phyloP scores from a whole-genome alignment of 2,329 filamentous ascomycete species.

The Corynespora cassiicola region DNA sequence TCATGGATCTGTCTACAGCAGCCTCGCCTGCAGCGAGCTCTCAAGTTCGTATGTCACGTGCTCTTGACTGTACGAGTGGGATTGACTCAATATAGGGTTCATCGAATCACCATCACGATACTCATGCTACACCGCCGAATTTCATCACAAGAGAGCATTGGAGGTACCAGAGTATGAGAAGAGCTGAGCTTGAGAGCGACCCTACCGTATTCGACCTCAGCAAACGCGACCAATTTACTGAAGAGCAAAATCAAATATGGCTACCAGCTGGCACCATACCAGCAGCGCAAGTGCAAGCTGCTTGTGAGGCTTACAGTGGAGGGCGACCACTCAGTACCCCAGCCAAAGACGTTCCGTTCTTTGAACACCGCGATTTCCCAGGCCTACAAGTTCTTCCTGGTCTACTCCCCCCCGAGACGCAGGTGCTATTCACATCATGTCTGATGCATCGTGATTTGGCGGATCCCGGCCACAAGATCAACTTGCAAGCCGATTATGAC shows the following conservation, averaged over 20 bases:
- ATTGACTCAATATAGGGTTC: slow-evolving; percentile 33
- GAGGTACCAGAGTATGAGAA: slow-evolving; percentile 66
- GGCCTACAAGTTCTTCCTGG: slow-evolving; percentile 78
- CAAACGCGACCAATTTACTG: slow-evolving; percentile 34
- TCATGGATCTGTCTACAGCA: slow-evolving; percentile 33
- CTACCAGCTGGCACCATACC: slow-evolving; percentile 32
- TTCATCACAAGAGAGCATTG: slow-evolving; percentile 44
- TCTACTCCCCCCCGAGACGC: slow-evolving; percentile 74
- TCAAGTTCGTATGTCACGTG: slow-evolving; percentile 41
- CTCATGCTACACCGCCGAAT: slow-evolving; percentile 42
- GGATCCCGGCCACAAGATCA: slow-evolving; percentile 79
- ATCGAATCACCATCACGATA: slow-evolving; percentile 46
- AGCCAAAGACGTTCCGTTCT: slow-evolving; percentile 36
- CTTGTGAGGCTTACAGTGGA: slow-evolving; percentile 39
- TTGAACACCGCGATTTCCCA: slow-evolving; percentile 46
- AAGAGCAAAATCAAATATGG: slow-evolving; percentile 40
- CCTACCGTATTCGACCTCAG: slow-evolving; percentile 51
- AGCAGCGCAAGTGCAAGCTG: slow-evolving; percentile 33
- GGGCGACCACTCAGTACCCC: slow-evolving; percentile 25
- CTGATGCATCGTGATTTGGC: slow-evolving; percentile 81
- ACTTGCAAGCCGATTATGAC: slow-evolving; percentile 81
- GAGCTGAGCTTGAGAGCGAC: slow-evolving; percentile 58
- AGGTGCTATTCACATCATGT: slow-evolving; percentile 73
- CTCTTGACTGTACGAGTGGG: slow-evolving; percentile 20
- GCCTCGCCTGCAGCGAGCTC: too few relatives aligned